phyloP scores from a whole-genome alignment of 2,329 filamentous ascomycete species.

The Aspergillus proliferans region DNA sequence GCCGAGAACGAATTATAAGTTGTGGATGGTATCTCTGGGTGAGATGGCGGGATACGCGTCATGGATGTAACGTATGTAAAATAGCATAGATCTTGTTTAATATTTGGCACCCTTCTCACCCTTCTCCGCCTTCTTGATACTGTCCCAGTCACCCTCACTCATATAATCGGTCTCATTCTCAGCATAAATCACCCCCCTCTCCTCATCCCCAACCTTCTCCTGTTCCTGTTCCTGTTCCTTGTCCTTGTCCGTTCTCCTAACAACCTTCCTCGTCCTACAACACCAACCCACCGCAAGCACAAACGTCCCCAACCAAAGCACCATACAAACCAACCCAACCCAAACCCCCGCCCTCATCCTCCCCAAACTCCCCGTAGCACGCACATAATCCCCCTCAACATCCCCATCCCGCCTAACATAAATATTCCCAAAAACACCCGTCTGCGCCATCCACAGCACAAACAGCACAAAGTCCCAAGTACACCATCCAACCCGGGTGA shows the following conservation, averaged over 20 bases:
- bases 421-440: conserved; percentile 2
- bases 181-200: neutral
- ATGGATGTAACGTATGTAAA: too few relatives aligned
- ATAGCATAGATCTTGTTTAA: neutral
- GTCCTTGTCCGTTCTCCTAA: neutral
- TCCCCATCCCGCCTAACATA: neutral
- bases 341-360: conserved; percentile 3
- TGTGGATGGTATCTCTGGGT: too few relatives aligned
- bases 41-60: too few relatives aligned
- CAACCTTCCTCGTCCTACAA: conserved; percentile 1
- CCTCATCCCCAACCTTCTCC: neutral
- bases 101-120: neutral
- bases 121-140: neutral
- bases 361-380: neutral
- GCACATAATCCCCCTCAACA: neutral
- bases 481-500: conserved; percentile 5
- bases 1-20: too few relatives aligned
- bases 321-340: conserved; percentile 1
- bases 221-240: neutral
- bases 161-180: conserved; percentile 5
- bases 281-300: conserved; percentile 2
- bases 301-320: conserved; percentile 2
- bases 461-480: conserved; percentile 7
- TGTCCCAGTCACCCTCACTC: conserved; percentile 3
- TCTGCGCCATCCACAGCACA: conserved; percentile 6